Base-by-base conservation (phyloP, 1,139 yeast species). In the Saccharomyces hybrid region DNA sequence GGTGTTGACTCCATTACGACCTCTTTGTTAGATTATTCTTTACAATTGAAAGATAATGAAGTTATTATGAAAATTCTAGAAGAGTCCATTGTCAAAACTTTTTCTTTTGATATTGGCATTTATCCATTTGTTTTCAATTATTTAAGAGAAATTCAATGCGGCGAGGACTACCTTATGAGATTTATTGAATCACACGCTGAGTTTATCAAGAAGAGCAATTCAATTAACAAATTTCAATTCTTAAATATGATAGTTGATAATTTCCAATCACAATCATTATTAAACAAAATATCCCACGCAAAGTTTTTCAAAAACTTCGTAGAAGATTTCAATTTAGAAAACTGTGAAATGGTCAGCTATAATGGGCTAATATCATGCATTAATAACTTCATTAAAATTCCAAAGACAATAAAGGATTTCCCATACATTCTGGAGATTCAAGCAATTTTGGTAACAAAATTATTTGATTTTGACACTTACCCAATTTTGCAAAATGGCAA, bases 401-500 rank as follows among this genome's bases (percentile, higher is more conserved):
- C 69, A 26, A 65, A 65, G 53, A 58, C 62, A 2, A 53, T 64
- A 25, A 62, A 60, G 27, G 56, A 57, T 34, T 67, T 61, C 49
- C 61, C 66, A 46, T 50, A 59, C 46, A 60, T 61, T 46, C 56
- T 72, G 19, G 70, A 71, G 42, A 52, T 72, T 13, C 69, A 69
- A 61, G 70, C 83, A 0, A 69, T 72, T 28, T 62, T 82, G 57
- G 69, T 81, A 19, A 71, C 76, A 50, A 79, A 78, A 64, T 75
- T 82, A 52, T 79, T 79, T 61, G 82, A 81, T 58, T 69, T 81
- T 29, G 83, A 79, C 50, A 73, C 77, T 52, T 77, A 76, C 57
- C 79, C 79, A 60, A 63, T 77, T 46, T 75, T 72, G 46, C 68
- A 78, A 54, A 71, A 73, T 14, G 67, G 76, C 54, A 71, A 72